phyloP scores from a whole-genome alignment of 225 moss, liverwort and hornwort genomes.

The Physcomitrium patens region DNA sequence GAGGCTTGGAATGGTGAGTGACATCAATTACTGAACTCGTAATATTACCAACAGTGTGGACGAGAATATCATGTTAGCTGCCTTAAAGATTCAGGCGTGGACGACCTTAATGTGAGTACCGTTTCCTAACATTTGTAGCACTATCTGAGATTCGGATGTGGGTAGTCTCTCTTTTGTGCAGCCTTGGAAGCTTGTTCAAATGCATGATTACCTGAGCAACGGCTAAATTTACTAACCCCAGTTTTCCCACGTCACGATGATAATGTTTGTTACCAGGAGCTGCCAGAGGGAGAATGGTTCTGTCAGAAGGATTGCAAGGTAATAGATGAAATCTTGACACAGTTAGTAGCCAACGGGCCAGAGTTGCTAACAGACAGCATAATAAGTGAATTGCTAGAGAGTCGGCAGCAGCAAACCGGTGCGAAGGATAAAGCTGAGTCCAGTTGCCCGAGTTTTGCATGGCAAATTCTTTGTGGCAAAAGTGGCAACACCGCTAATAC shows the following conservation, averaged over 20 bases:
- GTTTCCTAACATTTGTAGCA: neutral
- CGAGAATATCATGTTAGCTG: constrained; percentile 90
- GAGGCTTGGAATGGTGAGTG: neutral
- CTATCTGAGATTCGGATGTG: neutral
- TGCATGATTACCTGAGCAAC: neutral
- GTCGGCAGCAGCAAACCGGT: constrained; percentile 41
- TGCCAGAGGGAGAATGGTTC: constrained; percentile 96
- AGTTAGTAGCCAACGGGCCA: constrained; percentile 78
- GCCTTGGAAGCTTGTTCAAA: neutral
- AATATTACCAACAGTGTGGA: constrained; percentile 70
- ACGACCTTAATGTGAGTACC: constrained; percentile 68
- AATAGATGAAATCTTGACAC: constrained; percentile 71
- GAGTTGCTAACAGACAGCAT: constrained; percentile 72
- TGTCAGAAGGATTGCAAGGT: constrained; percentile 79
- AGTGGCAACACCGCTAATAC: constrained; percentile 62
- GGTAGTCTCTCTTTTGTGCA: neutral
- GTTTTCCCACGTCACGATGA: neutral
- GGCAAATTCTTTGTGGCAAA: constrained; percentile 94
- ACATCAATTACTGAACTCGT: constrained; percentile 11
- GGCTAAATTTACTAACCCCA: neutral
- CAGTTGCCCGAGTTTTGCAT: constrained; percentile 48
- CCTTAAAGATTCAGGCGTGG: constrained; percentile 71
- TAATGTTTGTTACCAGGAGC: constrained; percentile 52
- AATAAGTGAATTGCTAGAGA: constrained; percentile 66
- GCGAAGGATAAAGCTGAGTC: constrained; percentile 44